Base-by-base conservation (phyloP, 371 early-diverging fungal species). In the Mortierella sp. region DNA sequence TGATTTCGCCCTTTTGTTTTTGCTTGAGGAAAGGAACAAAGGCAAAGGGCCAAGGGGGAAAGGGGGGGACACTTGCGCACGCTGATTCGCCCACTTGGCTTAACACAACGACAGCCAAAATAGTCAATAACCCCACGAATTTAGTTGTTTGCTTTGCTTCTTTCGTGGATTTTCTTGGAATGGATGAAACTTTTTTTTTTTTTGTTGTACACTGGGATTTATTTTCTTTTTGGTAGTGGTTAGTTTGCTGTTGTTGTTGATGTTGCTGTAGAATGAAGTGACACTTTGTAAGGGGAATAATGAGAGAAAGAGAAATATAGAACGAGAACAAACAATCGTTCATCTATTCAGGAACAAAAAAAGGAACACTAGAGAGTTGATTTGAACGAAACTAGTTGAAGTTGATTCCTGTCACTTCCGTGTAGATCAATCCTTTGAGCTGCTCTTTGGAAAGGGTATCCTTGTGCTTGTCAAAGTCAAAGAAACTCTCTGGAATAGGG, bases 381-480 rank as follows among this genome's bases (percentile, higher is more conserved):
- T 14, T 54, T 70, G 12, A 6, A 43, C 48, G 4, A 41, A 49
- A 16, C 21, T 51, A 51, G 51, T 51, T 27, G 11, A 60, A 80
- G 72, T 76, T 75, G 68, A 83, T 68, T 41, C 83, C 80, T 51
- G 80, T 79, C 44, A 87, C 81, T 72, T 87, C 87, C 68, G 48
- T 71, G 68, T 82, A 87, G 78, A 87, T 83, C 43, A 83, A 74
- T 44, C 93, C 91, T 84, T 96, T 96, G 44, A 96, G 88, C 79
- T 96, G 94, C 83, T 96, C 96, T 78, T 95, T 95, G 35, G 95
- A 93, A 49, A 96, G 93, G 79, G 93, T 94, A 76, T 96, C 97
- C 87, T 96, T 96, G 88, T 95, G 94, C 90, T 93, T 94, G 88
- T 97, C 97, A 92, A 97, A 96, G 80, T 96, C 96, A 82, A 97